These are phyloP conservation scores for Microsporum ferrugineum DNA, from an alignment of 2,329 filamentous ascomycete genomes.

Conservation along the genomic window DNA sequence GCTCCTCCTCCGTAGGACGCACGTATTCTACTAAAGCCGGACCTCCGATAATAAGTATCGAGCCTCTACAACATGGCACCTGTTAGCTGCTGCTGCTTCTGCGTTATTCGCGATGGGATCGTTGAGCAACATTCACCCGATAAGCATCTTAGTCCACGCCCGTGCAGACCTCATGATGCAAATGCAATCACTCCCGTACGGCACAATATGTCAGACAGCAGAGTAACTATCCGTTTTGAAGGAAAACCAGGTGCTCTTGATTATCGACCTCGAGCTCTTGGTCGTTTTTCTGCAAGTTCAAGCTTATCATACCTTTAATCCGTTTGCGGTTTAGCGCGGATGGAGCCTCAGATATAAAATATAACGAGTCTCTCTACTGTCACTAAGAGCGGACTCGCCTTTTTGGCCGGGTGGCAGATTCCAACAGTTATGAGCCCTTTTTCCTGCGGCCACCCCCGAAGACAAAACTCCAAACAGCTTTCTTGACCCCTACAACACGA, in stretches of 20 bases:
- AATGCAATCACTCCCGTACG: not conserved
- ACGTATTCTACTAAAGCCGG: conserved; percentile 67
- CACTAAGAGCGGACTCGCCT: too few relatives aligned
- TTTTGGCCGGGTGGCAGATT: too few relatives aligned
- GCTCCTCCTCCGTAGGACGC: conserved; percentile 74
- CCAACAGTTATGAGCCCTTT: too few relatives aligned
- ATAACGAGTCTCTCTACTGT: not conserved
- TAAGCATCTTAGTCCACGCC: conserved; percentile 56
- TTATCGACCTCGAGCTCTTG: not conserved
- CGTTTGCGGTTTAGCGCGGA: not conserved
- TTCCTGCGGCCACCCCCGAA: too few relatives aligned
- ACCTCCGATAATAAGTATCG: conserved; percentile 64
- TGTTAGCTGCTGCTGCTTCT: not conserved
- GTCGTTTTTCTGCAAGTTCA: not conserved
- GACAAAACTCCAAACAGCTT: too few relatives aligned
- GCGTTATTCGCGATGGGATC: not conserved
- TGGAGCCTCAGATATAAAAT: too few relatives aligned
- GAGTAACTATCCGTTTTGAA: not conserved
- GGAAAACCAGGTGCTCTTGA: not conserved
- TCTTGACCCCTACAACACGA: too few relatives aligned
- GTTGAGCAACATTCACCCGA: conserved; percentile 44
- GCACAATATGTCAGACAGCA: not conserved
- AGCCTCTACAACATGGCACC: conserved; percentile 45
- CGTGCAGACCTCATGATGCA: conserved; percentile 19
- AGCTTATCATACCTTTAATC: not conserved